Evolutionary conservation across 2,329 filamentous ascomycete genomes (phyloP), one percentile per base, ranked within the genome.

Genomic region (Chaetomium sp.): DNA sequence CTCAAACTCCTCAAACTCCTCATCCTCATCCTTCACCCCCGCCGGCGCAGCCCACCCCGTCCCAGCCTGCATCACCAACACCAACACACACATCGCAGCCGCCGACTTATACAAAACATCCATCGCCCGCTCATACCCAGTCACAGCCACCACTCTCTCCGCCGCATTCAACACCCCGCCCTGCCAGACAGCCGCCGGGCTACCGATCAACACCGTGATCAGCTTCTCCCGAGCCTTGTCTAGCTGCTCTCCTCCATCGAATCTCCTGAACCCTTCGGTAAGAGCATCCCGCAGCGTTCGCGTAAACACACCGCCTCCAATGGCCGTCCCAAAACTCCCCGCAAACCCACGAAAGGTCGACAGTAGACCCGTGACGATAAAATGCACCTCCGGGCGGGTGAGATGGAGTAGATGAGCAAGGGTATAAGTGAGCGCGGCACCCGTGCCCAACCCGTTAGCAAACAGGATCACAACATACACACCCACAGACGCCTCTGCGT

Each of bases 331-430:
- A 63, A 95, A 94, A 51, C 84, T 87, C 11, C 88, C 88, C 0
- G 88, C 87, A 60, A 94, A 91, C 5, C 88, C 88, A 4, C 90
- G 80, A 70, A 92, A 92, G 0, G 89, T 95, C 34, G 86, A 82
- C 4, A 92, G 71, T 43, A 95, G 74, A 10, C 88, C 87, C 0
- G 86, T 89, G 3, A 87, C 82, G 49, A 94, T 82, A 65, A 88
- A 90, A 64, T 91, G 87, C 1, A 84, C 82, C 6, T 81, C 76
- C 0, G 80, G 76, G 0, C 75, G 74, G 0, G 86, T 87, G 5
- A 92, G 75, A 67, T 94, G 87, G 4, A 95, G 76, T 5, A 91
- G 69, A 65, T 95, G 90, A 0, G 89, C 88, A 2, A 95, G 78
- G 0, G 86, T 88, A 70, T 95, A 95, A 69, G 92, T 94, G 55